Conservation (phyloP, 768 basidiomycete genomes). For the Mycena crocata region DNA sequence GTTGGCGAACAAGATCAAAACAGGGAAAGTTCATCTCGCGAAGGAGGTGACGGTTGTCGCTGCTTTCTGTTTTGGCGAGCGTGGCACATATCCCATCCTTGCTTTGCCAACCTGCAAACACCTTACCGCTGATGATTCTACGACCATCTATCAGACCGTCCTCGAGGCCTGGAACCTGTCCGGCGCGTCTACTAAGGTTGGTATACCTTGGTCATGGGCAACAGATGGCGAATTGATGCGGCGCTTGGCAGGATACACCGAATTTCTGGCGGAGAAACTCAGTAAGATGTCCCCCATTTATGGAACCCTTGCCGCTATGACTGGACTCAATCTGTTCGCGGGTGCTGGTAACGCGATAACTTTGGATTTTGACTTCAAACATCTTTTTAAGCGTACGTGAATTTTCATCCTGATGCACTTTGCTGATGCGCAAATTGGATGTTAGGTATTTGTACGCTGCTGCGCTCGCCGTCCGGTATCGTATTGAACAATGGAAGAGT, state of each 20-base stretch:
- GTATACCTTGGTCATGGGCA: slow-evolving; percentile 30
- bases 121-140: background rate
- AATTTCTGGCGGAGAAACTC: slow-evolving; percentile 17
- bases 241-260: slow-evolving; percentile 14
- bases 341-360: slow-evolving; percentile 23
- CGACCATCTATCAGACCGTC: slow-evolving; percentile 8
- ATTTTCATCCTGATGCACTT: background rate
- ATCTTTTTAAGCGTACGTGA: slow-evolving; percentile 30
- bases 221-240: slow-evolving; percentile 32
- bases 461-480: slow-evolving; percentile 4
- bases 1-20: background rate
- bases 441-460: slow-evolving; percentile 12
- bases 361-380: slow-evolving; percentile 34
- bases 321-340: slow-evolving; percentile 31
- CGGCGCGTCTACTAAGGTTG: slow-evolving; percentile 12
- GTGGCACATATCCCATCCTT: slow-evolving; percentile 25
- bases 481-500: slow-evolving; percentile 10
- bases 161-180: background rate
- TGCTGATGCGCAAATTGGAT: background rate
- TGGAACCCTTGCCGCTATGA: slow-evolving; percentile 17
- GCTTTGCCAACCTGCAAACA: slow-evolving; percentile 32
- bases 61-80: slow-evolving; percentile 20
- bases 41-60: slow-evolving; percentile 30
- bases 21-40: background rate
- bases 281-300: slow-evolving; percentile 4